Percentiles rank a stretch among this genome's conserved stretches.
Conservation (phyloP, 1,139 yeast genomes). For the Magnusiomyces suaveolens region DNA sequence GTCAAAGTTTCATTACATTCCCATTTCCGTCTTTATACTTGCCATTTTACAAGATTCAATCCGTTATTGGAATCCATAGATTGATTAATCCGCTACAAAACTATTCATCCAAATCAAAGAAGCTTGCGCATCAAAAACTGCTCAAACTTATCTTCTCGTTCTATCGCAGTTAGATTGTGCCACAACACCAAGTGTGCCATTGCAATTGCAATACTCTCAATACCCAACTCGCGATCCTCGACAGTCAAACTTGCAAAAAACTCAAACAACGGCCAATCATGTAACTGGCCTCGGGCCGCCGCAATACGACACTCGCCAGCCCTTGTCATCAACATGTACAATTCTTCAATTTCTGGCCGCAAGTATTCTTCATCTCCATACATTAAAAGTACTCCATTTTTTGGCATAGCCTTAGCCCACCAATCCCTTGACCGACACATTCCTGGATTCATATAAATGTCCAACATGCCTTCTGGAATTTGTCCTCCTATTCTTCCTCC, state of each 20-base stretch:
- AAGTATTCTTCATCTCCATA: conserved; percentile 37
- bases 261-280: conserved; percentile 30
- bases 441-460: conserved; percentile 33
- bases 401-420: conserved; percentile 38
- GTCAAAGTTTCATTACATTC: too few relatives aligned
- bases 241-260: conserved; percentile 24
- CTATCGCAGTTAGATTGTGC: conserved; percentile 12
- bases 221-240: conserved; percentile 25
- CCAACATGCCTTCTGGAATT: conserved; percentile 16
- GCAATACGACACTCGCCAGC: conserved; percentile 19
- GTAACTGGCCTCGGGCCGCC: conserved; percentile 26
- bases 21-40: too few relatives aligned
- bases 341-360: conserved; percentile 31
- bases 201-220: conserved; percentile 22
- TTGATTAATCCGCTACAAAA: too few relatives aligned
- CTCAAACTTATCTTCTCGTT: conserved; percentile 9
- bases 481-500: neutral
- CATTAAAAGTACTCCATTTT: conserved; percentile 31
- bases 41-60: too few relatives aligned
- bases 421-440: conserved; percentile 29
- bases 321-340: conserved; percentile 20
- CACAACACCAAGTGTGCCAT: conserved; percentile 29
- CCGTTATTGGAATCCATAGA: too few relatives aligned
- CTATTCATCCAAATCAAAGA: neutral
- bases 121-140: conserved; percentile 1